Percentiles rank a stretch among this genome's conserved stretches.
Evolutionary conservation across 345 rosid species (phyloP).

Genomic region (Populus simonii): DNA sequence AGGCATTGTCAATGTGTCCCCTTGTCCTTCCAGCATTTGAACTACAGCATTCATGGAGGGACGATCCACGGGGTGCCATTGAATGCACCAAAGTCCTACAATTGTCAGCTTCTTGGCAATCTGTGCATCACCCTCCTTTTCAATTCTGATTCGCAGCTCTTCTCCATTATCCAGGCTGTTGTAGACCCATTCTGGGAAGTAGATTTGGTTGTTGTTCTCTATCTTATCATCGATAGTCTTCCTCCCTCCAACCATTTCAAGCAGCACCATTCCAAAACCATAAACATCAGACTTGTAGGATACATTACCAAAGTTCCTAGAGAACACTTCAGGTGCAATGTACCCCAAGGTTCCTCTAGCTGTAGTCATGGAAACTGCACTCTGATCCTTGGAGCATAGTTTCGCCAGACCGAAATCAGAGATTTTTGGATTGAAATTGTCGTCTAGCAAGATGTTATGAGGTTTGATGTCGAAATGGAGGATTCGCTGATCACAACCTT

Average conservation of each 20-base stretch:
- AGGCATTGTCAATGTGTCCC: not conserved
- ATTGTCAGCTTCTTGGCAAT: slow-evolving; percentile 9
- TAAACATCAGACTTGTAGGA: slow-evolving; percentile 27
- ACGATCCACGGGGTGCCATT: slow-evolving; percentile 13
- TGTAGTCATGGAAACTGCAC: slow-evolving; percentile 27
- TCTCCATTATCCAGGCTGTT: slow-evolving; percentile 7
- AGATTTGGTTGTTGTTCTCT: not conserved
- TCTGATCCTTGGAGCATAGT: slow-evolving; percentile 26
- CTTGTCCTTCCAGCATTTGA: slow-evolving; percentile 3
- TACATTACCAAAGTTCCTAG: slow-evolving; percentile 23
- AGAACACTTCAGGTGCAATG: slow-evolving; percentile 28
- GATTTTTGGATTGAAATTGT: slow-evolving; percentile 19
- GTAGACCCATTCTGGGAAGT: slow-evolving; percentile 8
- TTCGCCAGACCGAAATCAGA: slow-evolving; percentile 26
- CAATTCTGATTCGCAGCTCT: slow-evolving; percentile 1
- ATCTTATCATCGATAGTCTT: not conserved
- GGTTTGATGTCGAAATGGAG: slow-evolving; percentile 30
- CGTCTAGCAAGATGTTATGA: slow-evolving; percentile 4
- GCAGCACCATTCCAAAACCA: slow-evolving; percentile 22
- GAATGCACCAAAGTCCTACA: slow-evolving; percentile 13
- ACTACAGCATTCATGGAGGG: not conserved
- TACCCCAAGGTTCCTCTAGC: slow-evolving; percentile 26
- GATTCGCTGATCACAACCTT: slow-evolving; percentile 23
- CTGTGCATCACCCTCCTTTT: slow-evolving; percentile 1
- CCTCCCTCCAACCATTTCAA: slow-evolving; percentile 28